Evolutionary conservation across 73 alveolate genomes (phyloP), one percentile per base, ranked within the genome.

Genomic region (Paramecium biaurelia): DNA sequence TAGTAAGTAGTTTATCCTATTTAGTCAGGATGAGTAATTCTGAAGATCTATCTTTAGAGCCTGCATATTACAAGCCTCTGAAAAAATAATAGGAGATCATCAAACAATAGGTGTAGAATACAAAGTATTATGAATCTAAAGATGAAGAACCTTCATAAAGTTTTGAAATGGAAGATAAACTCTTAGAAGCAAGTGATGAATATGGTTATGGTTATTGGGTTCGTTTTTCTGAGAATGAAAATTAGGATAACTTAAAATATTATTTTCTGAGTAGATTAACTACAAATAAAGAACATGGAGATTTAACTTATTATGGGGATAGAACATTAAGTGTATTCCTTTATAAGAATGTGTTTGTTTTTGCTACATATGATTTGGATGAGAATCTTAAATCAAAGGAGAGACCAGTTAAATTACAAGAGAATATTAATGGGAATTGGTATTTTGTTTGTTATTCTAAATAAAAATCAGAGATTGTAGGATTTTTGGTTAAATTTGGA

Each of bases 121-220:
- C 90, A 2, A 79, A 79, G 32, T 79, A 79, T 79, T 79, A 41
- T 43, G 90, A 79, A 30, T 18, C 90, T 4, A 41, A 41, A 45
- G 90, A 79, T 11, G 90, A 76, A 12, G 37, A 79, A 43, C 76
- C 70, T 20, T 9, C 90, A 21, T n/a, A 41, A 2, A 43, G 21
- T n/a, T 79, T 42, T 24, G 70, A 79, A 45, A 37, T 79, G 45
- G 74, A 79, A 8, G 90, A 79, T 79, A 79, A 79, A 24, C 21
- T 43, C 7, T 47, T 42, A 9, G 45, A 79, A 24, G 76, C 28
- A 21, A 79, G 63, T 79, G 76, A 79, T 79, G 90, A 79, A 79
- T 79, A 42, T 45, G 90, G 90, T 21, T 79, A 43, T 45, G 90
- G 76, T 20, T 79, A 41, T 47, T 79, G 90, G 90, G 30, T 79